phyloP scores from a whole-genome alignment of 257 asterid genomes.

The Cinchona pubescens region DNA sequence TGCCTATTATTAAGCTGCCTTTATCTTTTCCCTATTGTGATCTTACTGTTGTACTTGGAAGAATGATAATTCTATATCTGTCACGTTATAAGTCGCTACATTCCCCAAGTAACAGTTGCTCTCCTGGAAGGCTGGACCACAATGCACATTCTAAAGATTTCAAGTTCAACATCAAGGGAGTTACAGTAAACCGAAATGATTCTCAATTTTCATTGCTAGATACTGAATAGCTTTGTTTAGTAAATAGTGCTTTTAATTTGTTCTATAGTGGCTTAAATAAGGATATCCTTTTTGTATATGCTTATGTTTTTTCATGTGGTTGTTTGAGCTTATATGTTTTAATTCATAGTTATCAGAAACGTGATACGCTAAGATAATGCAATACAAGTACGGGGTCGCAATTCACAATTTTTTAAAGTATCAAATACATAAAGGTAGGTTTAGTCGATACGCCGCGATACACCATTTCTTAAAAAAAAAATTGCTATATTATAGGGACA shows the following conservation, averaged over 20 bases:
- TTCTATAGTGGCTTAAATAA: neutral
- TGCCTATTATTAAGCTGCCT: neutral
- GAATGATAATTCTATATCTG: conserved; percentile 4
- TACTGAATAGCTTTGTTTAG: neutral
- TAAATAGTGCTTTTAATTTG: neutral
- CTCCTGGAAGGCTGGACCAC: conserved; percentile 85
- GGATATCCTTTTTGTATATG: neutral
- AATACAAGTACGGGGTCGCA: too few relatives aligned
- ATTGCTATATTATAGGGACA: too few relatives aligned
- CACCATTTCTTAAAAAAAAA: too few relatives aligned
- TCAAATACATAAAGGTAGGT: too few relatives aligned
- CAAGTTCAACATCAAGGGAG: conserved; percentile 91
- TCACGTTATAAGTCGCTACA: conserved; percentile 65
- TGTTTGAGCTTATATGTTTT: neutral
- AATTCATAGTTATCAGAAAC: too few relatives aligned
- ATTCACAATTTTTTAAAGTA: too few relatives aligned
- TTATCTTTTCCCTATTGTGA: neutral
- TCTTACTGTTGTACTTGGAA: neutral
- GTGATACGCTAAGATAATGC: too few relatives aligned
- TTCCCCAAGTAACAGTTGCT: conserved; percentile 78
- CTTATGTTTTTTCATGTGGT: neutral
- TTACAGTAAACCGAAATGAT: conserved; percentile 55
- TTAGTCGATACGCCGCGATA: too few relatives aligned
- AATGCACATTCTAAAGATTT: conserved; percentile 47
- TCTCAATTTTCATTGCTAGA: neutral